These are phyloP conservation scores for Exophiala aquamarina DNA, from an alignment of 2,329 filamentous ascomycete species.

Conservation along the genomic window DNA sequence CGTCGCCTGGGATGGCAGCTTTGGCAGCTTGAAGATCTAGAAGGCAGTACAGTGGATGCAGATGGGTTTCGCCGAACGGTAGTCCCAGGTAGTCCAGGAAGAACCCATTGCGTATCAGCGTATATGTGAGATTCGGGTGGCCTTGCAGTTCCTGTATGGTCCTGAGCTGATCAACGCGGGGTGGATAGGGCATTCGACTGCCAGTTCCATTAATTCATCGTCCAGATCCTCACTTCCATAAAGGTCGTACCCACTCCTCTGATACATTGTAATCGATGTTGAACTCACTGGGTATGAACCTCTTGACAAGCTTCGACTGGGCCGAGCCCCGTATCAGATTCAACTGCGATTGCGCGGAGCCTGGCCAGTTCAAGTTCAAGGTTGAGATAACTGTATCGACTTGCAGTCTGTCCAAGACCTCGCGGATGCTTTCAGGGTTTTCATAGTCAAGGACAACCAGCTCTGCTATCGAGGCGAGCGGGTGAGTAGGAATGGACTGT, in stretches of 20 bases:
- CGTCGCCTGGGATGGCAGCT: constrained; percentile 5
- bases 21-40: constrained; percentile 6
- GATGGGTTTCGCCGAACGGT: constrained; percentile 27
- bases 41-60: constrained; percentile 6
- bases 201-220: neutral
- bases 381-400: constrained; percentile 23
- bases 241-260: constrained; percentile 5
- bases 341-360: constrained; percentile 11
- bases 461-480: constrained; percentile 1
- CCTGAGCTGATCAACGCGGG: constrained; percentile 1
- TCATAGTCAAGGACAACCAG: constrained; percentile 6
- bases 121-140: constrained; percentile 31
- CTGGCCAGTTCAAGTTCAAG: constrained; percentile 11
- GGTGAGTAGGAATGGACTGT: neutral
- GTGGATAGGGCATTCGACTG: constrained; percentile 4
- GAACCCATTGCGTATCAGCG: constrained; percentile 29
- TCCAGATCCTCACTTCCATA: neutral
- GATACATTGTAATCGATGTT: constrained; percentile 10
- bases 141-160: constrained; percentile 3
- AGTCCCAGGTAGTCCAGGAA: constrained; percentile 35
- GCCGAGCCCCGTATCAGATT: constrained; percentile 20
- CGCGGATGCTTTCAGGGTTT: constrained; percentile 6
- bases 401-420: constrained; percentile 14
- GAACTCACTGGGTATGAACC: constrained; percentile 22
- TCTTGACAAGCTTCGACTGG: constrained; percentile 5